These are phyloP conservation scores for Cantharellus anzutake DNA, from an alignment of 768 basidiomycete species.

Conservation along the genomic window DNA sequence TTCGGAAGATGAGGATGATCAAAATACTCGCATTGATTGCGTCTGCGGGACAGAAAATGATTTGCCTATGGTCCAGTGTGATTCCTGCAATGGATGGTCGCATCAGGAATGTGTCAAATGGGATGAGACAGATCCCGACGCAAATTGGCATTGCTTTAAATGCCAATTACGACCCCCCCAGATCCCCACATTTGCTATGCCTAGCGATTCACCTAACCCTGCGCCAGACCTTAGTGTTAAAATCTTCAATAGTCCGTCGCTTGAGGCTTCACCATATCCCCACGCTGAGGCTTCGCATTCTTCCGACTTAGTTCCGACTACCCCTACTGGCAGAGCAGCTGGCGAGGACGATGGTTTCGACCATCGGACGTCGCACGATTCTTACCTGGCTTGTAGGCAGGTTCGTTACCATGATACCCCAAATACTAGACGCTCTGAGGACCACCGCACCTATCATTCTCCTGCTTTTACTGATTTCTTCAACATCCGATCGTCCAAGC, in stretches of 20 bases:
- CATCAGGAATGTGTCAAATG: slow-evolving; percentile 61
- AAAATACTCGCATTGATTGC: slow-evolving; percentile 37
- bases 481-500: no score
- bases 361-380: background rate
- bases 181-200: background rate
- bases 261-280: background rate
- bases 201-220: background rate
- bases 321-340: background rate
- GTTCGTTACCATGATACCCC: background rate
- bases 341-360: background rate
- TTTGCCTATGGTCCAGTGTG: slow-evolving; percentile 64
- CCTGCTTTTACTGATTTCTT: background rate
- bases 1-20: slow-evolving; percentile 18
- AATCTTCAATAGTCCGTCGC: background rate
- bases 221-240: background rate
- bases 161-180: slow-evolving; percentile 17
- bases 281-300: background rate
- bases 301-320: background rate
- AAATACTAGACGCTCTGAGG: background rate
- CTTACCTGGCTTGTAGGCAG: no score
- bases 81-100: slow-evolving; percentile 64
- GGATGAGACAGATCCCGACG: slow-evolving; percentile 42
- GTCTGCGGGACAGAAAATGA: slow-evolving; percentile 49
- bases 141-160: slow-evolving; percentile 54
- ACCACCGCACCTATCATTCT: background rate